phyloP scores from a whole-genome alignment of 78 protist genomes.

The Diacronema lutheri region DNA sequence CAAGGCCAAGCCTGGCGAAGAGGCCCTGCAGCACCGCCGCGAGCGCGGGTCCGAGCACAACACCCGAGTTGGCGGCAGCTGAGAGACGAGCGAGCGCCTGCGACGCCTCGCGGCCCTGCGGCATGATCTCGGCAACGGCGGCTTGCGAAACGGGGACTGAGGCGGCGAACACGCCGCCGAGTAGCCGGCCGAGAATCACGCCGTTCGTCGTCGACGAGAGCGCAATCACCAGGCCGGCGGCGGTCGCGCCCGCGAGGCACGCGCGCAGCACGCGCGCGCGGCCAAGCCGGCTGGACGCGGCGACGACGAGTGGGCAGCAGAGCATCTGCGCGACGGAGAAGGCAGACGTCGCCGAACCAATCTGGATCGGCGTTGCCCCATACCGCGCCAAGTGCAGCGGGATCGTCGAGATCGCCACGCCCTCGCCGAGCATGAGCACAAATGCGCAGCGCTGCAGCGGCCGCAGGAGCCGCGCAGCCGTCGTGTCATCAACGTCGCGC shows the following conservation, averaged over 20 bases:
- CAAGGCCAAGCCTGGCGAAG: not conserved
- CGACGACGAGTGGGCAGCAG: not conserved
- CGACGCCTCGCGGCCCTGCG: not conserved
- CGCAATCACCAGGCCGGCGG: not conserved
- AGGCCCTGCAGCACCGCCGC: not conserved
- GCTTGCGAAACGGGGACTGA: slow-evolving; percentile 21
- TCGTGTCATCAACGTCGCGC: too few species aligned
- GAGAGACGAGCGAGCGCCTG: not conserved
- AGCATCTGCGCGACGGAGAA: not conserved
- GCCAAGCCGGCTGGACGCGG: not conserved
- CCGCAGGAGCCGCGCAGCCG: too few species aligned
- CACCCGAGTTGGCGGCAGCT: not conserved
- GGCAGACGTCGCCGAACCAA: not conserved
- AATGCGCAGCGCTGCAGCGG: not conserved
- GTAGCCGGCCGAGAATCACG: not conserved
- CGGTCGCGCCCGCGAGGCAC: not conserved
- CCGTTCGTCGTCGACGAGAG: not conserved
- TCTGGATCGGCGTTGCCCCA: not conserved
- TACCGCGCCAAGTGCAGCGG: not conserved
- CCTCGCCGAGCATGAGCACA: slow-evolving; percentile 27
- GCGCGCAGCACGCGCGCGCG: slow-evolving; percentile 15
- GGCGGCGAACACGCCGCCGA: slow-evolving; percentile 23
- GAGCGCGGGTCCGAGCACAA: not conserved
- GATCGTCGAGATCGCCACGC: slow-evolving; percentile 10
- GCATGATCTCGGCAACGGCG: not conserved